Evolutionary conservation across 495 filamentous ascomycete genomes (phyloP).

Genomic region (Xylaria castorea): DNA sequence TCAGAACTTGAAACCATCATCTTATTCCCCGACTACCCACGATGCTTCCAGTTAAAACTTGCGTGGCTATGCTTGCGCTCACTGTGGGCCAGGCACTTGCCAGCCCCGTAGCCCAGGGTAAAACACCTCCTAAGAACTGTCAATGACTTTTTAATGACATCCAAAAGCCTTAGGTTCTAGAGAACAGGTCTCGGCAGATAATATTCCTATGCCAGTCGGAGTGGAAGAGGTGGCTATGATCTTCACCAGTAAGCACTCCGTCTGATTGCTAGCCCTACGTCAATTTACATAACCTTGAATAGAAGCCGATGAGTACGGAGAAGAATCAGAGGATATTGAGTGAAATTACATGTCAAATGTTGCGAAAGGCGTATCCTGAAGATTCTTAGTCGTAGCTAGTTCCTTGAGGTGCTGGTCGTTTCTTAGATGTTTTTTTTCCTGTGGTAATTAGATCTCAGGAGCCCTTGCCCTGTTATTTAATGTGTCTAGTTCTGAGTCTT

Average conservation of each 20-base stretch:
- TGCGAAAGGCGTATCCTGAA: too few species aligned
- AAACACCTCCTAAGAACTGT: not conserved
- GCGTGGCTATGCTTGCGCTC: not conserved
- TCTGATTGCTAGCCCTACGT: not conserved
- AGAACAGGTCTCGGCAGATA: constrained; percentile 13
- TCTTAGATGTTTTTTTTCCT: too few species aligned
- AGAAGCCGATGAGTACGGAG: not conserved
- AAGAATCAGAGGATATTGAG: not conserved
- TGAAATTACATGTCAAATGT: not conserved
- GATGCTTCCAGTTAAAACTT: not conserved
- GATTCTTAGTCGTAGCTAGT: too few species aligned
- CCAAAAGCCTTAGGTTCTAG: constrained; percentile 6
- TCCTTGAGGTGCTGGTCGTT: too few species aligned
- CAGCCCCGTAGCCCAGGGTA: not conserved
- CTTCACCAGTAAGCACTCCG: constrained; percentile 15
- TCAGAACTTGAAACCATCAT: not conserved
- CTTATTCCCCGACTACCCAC: not conserved
- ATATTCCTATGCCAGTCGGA: constrained; percentile 7
- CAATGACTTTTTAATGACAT: constrained; percentile 1
- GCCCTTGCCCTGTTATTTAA: not conserved
- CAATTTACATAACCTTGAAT: constrained; percentile 6
- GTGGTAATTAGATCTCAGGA: not conserved
- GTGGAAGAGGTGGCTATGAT: constrained; percentile 15
- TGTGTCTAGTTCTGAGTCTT: not conserved
- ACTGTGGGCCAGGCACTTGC: not conserved